phyloP scores from a whole-genome alignment of 768 basidiomycete genomes.

The Roridomyces roridus region DNA sequence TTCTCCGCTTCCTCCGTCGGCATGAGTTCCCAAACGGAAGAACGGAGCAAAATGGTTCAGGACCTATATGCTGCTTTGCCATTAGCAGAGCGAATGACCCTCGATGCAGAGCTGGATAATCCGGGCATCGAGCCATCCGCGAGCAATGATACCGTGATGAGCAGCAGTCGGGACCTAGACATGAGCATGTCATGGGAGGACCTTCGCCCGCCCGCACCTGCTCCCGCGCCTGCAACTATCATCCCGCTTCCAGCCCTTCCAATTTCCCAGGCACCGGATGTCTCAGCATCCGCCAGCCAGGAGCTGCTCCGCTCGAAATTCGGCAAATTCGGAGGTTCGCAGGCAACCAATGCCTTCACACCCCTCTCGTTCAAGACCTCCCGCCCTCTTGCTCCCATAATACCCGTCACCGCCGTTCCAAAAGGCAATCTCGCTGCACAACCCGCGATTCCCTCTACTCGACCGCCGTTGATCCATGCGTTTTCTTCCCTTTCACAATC shows the following conservation, averaged over 20 bases:
- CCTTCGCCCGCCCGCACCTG: constrained; percentile 32
- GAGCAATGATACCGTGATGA: background rate
- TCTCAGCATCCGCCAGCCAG: background rate
- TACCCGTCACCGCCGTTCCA: constrained; percentile 8
- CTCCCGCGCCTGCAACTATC: constrained; percentile 28
- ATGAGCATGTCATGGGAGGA: constrained; percentile 60
- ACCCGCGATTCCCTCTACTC: background rate
- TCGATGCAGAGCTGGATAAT: constrained; percentile 65
- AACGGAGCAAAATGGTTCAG: constrained; percentile 69
- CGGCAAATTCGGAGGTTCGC: constrained; percentile 9
- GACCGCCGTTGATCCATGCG: constrained; percentile 11
- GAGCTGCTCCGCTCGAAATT: constrained; percentile 14
- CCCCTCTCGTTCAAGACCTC: constrained; percentile 13
- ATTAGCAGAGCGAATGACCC: constrained; percentile 61
- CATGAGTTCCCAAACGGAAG: constrained; percentile 40
- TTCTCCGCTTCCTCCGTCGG: constrained; percentile 54
- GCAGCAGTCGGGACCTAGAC: constrained; percentile 27
- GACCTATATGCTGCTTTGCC: constrained; percentile 73
- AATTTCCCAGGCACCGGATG: background rate
- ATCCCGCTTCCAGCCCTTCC: constrained; percentile 35
- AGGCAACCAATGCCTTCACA: constrained; percentile 15
- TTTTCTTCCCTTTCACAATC: constrained; percentile 26
- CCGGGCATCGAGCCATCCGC: constrained; percentile 14
- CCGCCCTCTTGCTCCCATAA: constrained; percentile 8
- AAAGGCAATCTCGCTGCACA: constrained; percentile 11